Evolutionary conservation across 2,329 filamentous ascomycete genomes (phyloP).

Genomic region (Botrytis paeoniae): DNA sequence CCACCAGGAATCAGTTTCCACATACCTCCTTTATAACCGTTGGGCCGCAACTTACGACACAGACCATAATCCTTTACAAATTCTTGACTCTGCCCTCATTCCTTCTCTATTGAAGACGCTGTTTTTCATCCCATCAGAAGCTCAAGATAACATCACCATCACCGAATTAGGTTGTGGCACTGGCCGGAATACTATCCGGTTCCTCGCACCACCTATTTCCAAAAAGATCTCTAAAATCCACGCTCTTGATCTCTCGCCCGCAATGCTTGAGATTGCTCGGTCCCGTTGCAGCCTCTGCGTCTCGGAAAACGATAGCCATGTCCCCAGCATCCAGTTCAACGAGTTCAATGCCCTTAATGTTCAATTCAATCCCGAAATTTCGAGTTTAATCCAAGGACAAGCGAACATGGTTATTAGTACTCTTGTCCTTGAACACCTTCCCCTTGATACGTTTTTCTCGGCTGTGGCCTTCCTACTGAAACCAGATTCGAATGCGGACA

Average conservation of each 20-base stretch:
- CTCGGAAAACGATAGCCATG: not conserved
- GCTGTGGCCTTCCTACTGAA: not conserved
- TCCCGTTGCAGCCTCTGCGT: slow-evolving; percentile 20
- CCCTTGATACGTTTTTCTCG: slow-evolving; percentile 49
- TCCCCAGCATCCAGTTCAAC: slow-evolving; percentile 22
- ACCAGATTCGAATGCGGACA: slow-evolving; percentile 41
- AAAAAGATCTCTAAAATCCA: slow-evolving; percentile 31
- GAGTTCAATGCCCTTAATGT: slow-evolving; percentile 32
- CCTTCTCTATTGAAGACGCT: slow-evolving; percentile 48
- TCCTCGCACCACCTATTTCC: slow-evolving; percentile 38
- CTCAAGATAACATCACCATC: slow-evolving; percentile 41
- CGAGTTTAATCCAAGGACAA: slow-evolving; percentile 9
- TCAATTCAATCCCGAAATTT: slow-evolving; percentile 26
- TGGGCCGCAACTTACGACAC: slow-evolving; percentile 58
- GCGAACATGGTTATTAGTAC: slow-evolving; percentile 54
- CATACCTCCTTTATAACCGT: slow-evolving; percentile 46
- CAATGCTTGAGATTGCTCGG: slow-evolving; percentile 56
- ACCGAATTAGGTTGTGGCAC: slow-evolving; percentile 64
- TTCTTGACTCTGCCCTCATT: slow-evolving; percentile 58
- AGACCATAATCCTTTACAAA: slow-evolving; percentile 65
- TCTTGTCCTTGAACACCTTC: slow-evolving; percentile 63
- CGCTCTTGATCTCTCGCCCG: slow-evolving; percentile 51
- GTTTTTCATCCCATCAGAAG: slow-evolving; percentile 36
- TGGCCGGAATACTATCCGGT: slow-evolving; percentile 57
- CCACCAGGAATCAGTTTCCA: slow-evolving; percentile 39